Percentiles rank a stretch among this genome's conserved stretches.
Evolutionary conservation across 768 basidiomycete genomes (phyloP).

Genomic region (Russula ochroleuca): DNA sequence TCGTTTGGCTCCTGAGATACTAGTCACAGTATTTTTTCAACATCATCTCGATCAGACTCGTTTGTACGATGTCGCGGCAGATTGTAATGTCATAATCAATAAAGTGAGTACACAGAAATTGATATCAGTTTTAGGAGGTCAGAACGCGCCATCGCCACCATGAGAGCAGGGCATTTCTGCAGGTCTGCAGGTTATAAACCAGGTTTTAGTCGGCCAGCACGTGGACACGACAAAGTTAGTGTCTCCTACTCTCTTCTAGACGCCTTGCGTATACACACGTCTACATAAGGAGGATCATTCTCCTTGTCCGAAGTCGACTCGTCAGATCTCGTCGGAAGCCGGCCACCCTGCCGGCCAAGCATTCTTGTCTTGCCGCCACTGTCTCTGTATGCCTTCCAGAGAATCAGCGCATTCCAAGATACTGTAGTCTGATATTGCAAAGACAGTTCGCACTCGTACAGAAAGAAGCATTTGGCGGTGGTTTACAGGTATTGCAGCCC

Average conservation of each 20-base stretch:
- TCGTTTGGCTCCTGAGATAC: too few relatives aligned
- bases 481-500: slow-evolving; percentile 71
- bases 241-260: not conserved
- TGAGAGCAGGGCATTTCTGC: slow-evolving; percentile 19
- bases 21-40: too few relatives aligned
- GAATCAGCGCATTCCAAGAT: slow-evolving; percentile 54
- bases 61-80: too few relatives aligned
- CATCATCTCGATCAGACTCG: too few relatives aligned
- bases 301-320: slow-evolving; percentile 64
- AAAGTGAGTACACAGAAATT: too few relatives aligned
- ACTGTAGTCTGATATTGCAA: slow-evolving; percentile 65
- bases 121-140: too few relatives aligned
- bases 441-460: slow-evolving; percentile 78
- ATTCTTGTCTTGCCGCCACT: slow-evolving; percentile 73
- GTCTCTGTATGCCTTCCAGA: slow-evolving; percentile 46
- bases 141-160: too few relatives aligned
- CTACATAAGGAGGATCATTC: slow-evolving; percentile 29
- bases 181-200: slow-evolving; percentile 17
- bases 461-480: slow-evolving; percentile 74
- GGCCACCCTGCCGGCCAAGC: too few relatives aligned
- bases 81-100: too few relatives aligned
- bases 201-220: slow-evolving; percentile 15
- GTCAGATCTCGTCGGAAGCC: too few relatives aligned
- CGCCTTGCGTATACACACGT: slow-evolving; percentile 24
- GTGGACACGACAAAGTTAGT: slow-evolving; percentile 15